Conservation (phyloP, 176 grass and related monocot genomes). For the maize (Zea mays) region DNA sequence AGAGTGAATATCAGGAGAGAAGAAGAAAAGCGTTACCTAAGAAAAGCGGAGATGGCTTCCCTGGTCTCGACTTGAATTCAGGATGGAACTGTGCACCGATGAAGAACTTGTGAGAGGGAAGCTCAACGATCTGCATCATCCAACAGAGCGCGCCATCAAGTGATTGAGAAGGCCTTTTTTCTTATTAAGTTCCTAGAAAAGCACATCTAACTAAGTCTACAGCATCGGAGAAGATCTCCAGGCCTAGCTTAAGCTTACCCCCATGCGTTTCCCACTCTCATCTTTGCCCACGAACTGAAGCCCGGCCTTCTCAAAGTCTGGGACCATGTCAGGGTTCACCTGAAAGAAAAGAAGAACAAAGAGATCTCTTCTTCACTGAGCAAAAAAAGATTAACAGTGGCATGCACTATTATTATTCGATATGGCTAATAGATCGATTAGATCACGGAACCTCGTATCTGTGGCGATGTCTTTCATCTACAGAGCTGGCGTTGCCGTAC, state of each 20-base stretch:
- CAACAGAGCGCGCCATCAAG: conserved; percentile 23
- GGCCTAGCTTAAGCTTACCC: conserved; percentile 56
- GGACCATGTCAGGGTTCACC: conserved; percentile 94
- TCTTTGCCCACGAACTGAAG: conserved; percentile 92
- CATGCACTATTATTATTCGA: neutral
- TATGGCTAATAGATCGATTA: conserved; percentile 22
- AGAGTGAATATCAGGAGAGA: neutral
- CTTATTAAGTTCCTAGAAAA: conserved; percentile 3
- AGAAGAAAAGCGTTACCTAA: conserved; percentile 57
- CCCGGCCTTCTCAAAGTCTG: conserved; percentile 78
- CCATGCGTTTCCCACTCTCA: conserved; percentile 78
- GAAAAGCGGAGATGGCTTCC: conserved; percentile 87
- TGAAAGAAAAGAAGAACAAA: conserved; percentile 36
- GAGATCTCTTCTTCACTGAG: neutral
- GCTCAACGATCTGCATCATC: conserved; percentile 74
- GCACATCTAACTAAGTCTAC: conserved; percentile 37
- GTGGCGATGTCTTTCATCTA: conserved; percentile 88
- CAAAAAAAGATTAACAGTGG: neutral
- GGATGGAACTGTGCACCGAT: conserved; percentile 92
- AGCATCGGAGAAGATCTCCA: neutral
- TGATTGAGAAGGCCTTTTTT: conserved; percentile 7
- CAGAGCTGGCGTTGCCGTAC: conserved; percentile 61
- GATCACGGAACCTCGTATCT: conserved; percentile 77
- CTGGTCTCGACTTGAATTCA: conserved; percentile 92
- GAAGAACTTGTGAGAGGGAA: conserved; percentile 75